phyloP scores from a whole-genome alignment of 139 green algal genomes.

The Chlorella ohadii region DNA sequence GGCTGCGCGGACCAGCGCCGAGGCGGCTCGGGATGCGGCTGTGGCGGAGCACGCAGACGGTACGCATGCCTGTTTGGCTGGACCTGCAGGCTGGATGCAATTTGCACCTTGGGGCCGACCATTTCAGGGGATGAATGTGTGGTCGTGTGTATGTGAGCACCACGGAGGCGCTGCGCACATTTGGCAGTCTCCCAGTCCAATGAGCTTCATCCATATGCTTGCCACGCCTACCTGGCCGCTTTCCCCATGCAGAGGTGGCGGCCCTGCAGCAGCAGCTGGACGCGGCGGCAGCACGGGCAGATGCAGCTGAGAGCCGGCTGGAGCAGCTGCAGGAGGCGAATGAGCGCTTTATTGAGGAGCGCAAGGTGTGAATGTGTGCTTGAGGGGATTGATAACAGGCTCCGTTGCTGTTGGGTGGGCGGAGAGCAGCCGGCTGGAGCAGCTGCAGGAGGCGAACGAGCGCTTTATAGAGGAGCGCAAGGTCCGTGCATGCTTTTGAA shows the following conservation, averaged over 20 bases:
- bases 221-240: background rate
- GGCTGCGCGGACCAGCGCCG: slow-evolving; percentile 28
- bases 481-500: slow-evolving; percentile 26
- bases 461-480: slow-evolving; percentile 53
- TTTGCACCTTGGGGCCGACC: background rate
- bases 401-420: no score
- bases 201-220: no score
- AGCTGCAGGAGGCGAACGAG: slow-evolving; percentile 42
- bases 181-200: no score
- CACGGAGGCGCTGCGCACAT: no score
- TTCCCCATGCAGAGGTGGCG: slow-evolving; percentile 12
- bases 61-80: no score
- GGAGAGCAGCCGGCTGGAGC: slow-evolving; percentile 45
- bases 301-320: slow-evolving; percentile 34
- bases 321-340: slow-evolving; percentile 49
- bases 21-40: slow-evolving; percentile 32
- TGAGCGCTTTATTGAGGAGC: slow-evolving; percentile 43
- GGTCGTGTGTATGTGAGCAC: no score
- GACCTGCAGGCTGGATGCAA: background rate
- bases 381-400: no score
- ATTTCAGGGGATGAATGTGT: no score
- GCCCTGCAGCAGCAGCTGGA: slow-evolving; percentile 22
- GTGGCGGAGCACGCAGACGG: slow-evolving; percentile 28
- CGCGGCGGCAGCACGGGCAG: slow-evolving; percentile 1
- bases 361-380: slow-evolving; percentile 42